Evolutionary conservation across 2,329 filamentous ascomycete species (phyloP), one percentile per base, ranked within the genome.

Genomic region (Ophiobolus disseminans): DNA sequence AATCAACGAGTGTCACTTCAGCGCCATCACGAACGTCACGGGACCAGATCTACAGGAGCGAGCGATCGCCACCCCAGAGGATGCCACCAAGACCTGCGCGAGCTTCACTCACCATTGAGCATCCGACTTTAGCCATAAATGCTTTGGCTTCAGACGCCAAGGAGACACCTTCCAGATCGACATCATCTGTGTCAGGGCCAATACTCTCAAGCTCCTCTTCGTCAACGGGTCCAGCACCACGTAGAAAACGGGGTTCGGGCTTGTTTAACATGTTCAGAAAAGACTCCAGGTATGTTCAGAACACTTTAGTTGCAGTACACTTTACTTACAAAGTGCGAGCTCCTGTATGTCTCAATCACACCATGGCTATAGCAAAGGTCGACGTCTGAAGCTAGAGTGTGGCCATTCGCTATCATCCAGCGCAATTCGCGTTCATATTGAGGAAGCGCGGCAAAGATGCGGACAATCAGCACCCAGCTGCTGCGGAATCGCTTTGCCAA

Each of bases 401-500:
- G 66, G 70, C 19, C 68, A 71, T 40, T 56, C 59, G 5, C 55
- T 67, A 10, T 69, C 66, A 28, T 55, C 63, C 25, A 56, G 55
- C 23, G 65, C 57, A 5, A 58, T 69, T 23, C 54, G 62, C 23
- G 53, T 63, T 22, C 66, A 70, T 22, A 68, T 77, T 41, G 68
- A 73, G 40, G 66, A 73, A 22, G 69, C 73, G 20, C 50, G 68
- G 25, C 53, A 62, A 14, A 60, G 47, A n/a, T 70, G 68, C 39
- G 57, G 64, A 35, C 59, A 61, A 10, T 41, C 57, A 7, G 58
- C 69, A 8, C 76, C 76, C 0, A 70, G 61, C 44, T 78, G 75
- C 50, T 78, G 76, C 52, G 72, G 71, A 11, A 66, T 60, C 11
- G 69, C 71, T 2, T 62, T 78, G 14, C 74, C 75, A n/a, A 72